A percentile compares a stretch with the other conserved stretches of the same genome.
phyloP scores from a whole-genome alignment of 2,329 filamentous ascomycete species.

The Nothophoma quercina region DNA sequence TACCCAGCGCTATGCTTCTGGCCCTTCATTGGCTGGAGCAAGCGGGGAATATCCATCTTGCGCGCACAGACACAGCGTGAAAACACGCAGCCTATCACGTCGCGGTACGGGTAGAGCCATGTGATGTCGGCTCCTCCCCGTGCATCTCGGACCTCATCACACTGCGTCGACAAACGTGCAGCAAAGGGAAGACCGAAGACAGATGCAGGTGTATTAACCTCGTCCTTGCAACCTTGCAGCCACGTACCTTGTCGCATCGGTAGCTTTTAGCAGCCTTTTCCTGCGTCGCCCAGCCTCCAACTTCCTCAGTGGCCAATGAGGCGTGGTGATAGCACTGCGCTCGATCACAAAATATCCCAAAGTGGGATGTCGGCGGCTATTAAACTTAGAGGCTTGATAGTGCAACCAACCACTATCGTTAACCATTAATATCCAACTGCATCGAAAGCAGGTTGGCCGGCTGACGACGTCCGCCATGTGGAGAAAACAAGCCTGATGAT shows the following conservation, averaged over 20 bases:
- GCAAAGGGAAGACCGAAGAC: conserved; percentile 18
- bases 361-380: conserved; percentile 44
- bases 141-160: conserved; percentile 43
- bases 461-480: conserved; percentile 26
- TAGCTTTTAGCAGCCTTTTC: conserved; percentile 45
- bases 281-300: conserved; percentile 30
- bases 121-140: conserved; percentile 36
- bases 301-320: conserved; percentile 19
- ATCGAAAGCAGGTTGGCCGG: conserved; percentile 17
- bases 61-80: conserved; percentile 33
- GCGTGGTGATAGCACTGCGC: not conserved
- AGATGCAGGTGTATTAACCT: conserved; percentile 21
- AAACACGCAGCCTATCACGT: conserved; percentile 41
- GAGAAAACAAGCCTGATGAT: conserved; percentile 27
- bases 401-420: conserved; percentile 35
- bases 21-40: conserved; percentile 28
- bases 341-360: conserved; percentile 40
- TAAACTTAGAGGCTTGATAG: conserved; percentile 37
- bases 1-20: conserved; percentile 31
- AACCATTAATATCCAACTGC: conserved; percentile 15
- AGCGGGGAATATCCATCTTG: conserved; percentile 33
- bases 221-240: conserved; percentile 18
- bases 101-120: conserved; percentile 21
- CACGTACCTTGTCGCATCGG: conserved; percentile 35
- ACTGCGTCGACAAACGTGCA: conserved; percentile 35